Evolutionary conservation across 805 yeast species (phyloP).

Genomic region (Priceomyces carsonii): DNA sequence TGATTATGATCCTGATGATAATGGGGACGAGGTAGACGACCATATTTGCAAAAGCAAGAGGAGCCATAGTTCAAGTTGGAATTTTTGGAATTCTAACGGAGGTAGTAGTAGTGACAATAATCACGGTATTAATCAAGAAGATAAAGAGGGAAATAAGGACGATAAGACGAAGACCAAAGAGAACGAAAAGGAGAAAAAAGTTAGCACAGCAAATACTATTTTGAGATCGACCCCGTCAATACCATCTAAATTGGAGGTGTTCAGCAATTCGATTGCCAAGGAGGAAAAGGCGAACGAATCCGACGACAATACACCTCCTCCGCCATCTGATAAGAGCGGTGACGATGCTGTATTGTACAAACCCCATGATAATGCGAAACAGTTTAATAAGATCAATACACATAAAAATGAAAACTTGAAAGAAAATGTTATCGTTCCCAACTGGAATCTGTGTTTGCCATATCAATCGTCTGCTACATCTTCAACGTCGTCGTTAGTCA

Average conservation of each 20-base stretch:
- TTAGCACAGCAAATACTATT: conserved; percentile 28
- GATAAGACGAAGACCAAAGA: conserved; percentile 4
- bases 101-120: conserved; percentile 9
- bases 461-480: conserved; percentile 18
- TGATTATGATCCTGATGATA: conserved; percentile 21
- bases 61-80: conserved; percentile 28
- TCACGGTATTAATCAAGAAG: conserved; percentile 7
- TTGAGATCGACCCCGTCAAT: conserved; percentile 31
- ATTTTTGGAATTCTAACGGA: conserved; percentile 30
- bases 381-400: conserved; percentile 43
- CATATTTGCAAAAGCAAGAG: conserved; percentile 24
- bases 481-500: conserved; percentile 16
- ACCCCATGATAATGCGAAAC: conserved; percentile 40
- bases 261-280: conserved; percentile 4
- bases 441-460: conserved; percentile 41
- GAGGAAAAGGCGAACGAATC: conserved; percentile 10
- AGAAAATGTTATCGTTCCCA: conserved; percentile 43
- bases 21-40: conserved; percentile 36
- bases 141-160: conserved; percentile 3
- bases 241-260: conserved; percentile 18
- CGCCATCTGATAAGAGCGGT: conserved; percentile 7
- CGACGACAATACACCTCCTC: conserved; percentile 10
- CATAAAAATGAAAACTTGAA: conserved; percentile 44
- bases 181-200: conserved; percentile 11
- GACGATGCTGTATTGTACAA: conserved; percentile 48